Base-by-base conservation (phyloP, 441 rosid species). In the Geranium incanum region DNA sequence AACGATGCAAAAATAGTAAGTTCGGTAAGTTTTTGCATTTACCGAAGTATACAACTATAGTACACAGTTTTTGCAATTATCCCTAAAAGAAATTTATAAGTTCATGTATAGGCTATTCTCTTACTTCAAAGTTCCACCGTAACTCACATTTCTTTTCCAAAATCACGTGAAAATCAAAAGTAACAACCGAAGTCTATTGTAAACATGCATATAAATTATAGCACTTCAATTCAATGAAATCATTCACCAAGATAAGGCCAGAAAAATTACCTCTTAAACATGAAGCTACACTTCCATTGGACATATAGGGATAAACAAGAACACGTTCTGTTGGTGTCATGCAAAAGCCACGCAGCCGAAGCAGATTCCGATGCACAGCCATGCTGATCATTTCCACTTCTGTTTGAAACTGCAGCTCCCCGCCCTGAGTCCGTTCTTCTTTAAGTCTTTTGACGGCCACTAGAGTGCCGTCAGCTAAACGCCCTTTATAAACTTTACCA, bases 221-320 rank as follows among this genome's bases (percentile, higher is more conserved):
- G 52, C 52, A 45, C 11, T 4, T 41, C 52, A 45, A 45, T 12
- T 2, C 52, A 11, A 45, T 45, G 12, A 9, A 7, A 9, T 45
- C 11, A 45, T 45, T 45, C 2, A 45, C 12, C 3, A 28, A 28
- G 33, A 28, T 28, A 28, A 28, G 33, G 33, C 33, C 33, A 28
- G 33, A 28, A 2, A 28, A 28, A 13, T 12, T 64, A 65, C 74
- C 74, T 63, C 74, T 64, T 45, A 71, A 12, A 65, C 74, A 71
- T 11, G 74, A 71, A 19, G 74, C 74, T 6, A 71, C 69, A 65
- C 74, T 71, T 23, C 74, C 74, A 71, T 71, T 71, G n/a, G 62
- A 68, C 74, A 71, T 71, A 36, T 63, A 71, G 4, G 74, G 74
- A 65, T 65, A 71, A 6, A 62, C 60, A 23, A 71, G 74, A 57